Conservation (phyloP, 768 basidiomycete species). For the Austroboletus festivus region DNA sequence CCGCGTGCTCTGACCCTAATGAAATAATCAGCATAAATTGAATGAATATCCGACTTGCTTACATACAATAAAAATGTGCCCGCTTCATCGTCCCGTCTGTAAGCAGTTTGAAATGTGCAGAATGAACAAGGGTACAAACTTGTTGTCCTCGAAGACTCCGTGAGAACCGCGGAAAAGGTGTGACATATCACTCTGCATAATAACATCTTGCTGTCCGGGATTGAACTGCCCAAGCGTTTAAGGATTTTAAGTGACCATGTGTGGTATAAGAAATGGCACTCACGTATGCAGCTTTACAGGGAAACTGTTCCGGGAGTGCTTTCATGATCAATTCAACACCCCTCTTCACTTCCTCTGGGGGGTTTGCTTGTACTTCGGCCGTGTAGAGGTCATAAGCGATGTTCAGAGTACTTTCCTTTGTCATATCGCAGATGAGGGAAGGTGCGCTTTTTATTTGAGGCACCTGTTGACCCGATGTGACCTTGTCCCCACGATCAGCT, state of each 20-base stretch:
- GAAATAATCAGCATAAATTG: not conserved
- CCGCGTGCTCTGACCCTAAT: slow-evolving; percentile 79
- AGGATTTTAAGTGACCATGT: not conserved
- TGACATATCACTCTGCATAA: not conserved
- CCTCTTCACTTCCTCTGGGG: not conserved
- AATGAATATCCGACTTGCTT: not conserved
- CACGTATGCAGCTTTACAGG: not conserved
- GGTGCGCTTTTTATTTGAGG: not conserved
- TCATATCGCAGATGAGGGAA: not conserved
- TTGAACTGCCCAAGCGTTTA: not conserved
- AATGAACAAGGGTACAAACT: not conserved
- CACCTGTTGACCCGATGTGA: not conserved
- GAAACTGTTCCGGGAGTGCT: not conserved
- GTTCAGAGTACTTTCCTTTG: not conserved
- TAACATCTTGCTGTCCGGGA: not conserved
- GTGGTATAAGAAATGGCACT: not conserved
- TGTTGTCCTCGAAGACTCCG: not conserved
- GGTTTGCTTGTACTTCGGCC: not conserved
- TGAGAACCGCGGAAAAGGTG: not conserved
- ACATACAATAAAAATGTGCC: not conserved
- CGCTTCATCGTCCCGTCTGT: not conserved
- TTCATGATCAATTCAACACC: not conserved
- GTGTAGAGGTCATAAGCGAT: not conserved
- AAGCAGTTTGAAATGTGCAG: not conserved
- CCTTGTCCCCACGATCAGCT: not conserved